Evolutionary conservation across 331 rosid species (phyloP).

Genomic region (Acacia pycnantha): DNA sequence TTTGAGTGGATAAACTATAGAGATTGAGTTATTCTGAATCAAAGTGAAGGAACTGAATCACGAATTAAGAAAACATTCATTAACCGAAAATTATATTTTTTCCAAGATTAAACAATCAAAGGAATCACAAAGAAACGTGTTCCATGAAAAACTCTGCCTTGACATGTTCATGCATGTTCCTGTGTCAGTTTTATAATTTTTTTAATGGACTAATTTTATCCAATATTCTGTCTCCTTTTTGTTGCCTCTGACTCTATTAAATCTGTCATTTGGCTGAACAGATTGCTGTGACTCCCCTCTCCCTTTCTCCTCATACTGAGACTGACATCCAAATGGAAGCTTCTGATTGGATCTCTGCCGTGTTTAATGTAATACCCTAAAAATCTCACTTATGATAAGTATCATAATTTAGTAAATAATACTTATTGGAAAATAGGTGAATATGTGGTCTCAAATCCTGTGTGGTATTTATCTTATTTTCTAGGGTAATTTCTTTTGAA

Average conservation of each 20-base stretch:
- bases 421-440: no score
- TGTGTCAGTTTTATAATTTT: neutral
- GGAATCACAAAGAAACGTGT: neutral
- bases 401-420: no score
- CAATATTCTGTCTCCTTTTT: neutral
- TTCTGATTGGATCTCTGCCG: slow-evolving; percentile 59
- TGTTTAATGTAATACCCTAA: no score
- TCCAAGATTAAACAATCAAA: neutral
- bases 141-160: neutral
- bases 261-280: slow-evolving; percentile 31
- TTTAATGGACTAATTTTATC: neutral
- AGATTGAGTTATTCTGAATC: neutral
- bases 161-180: neutral
- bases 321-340: slow-evolving; percentile 47
- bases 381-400: no score
- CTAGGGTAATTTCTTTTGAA: no score
- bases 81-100: neutral
- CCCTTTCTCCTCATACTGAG: slow-evolving; percentile 45
- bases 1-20: neutral
- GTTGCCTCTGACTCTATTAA: slow-evolving; percentile 6
- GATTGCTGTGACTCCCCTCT: slow-evolving; percentile 67
- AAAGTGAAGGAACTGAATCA: neutral
- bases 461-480: no score
- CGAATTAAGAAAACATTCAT: neutral
- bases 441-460: no score